Percentiles rank a stretch among this genome's conserved stretches.
Evolutionary conservation across 1,284 basidiomycete genomes (phyloP).

Genomic region (Malassezia slooffiae): DNA sequence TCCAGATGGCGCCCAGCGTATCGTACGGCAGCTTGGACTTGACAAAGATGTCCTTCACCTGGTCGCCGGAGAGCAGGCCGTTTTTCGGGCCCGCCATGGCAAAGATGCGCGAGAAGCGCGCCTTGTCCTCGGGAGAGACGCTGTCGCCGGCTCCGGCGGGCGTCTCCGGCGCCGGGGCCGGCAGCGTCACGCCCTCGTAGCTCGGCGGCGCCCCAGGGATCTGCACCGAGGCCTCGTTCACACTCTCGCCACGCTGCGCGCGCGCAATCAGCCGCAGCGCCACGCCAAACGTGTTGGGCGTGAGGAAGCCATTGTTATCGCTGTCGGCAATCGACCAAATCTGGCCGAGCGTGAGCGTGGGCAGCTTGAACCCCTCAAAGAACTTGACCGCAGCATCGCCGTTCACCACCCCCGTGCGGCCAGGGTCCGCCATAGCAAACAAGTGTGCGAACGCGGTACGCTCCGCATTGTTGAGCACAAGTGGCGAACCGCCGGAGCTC

Average conservation of each 20-base stretch:
- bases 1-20: slow-evolving; percentile 88
- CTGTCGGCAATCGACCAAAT: slow-evolving; percentile 89
- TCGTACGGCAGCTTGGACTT: slow-evolving; percentile 84
- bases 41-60: slow-evolving; percentile 82
- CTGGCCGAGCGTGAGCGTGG: slow-evolving; percentile 58
- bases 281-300: slow-evolving; percentile 54
- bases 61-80: slow-evolving; percentile 57
- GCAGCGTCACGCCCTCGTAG: slow-evolving; percentile 61
- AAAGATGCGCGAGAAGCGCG: slow-evolving; percentile 45
- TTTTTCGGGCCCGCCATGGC: slow-evolving; percentile 35
- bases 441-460: slow-evolving; percentile 37
- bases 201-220: slow-evolving; percentile 62
- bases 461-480: slow-evolving; percentile 21
- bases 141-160: slow-evolving; percentile 1
- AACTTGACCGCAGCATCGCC: slow-evolving; percentile 42
- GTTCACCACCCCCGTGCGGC: slow-evolving; percentile 34
- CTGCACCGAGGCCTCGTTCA: slow-evolving; percentile 49
- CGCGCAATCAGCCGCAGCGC: slow-evolving; percentile 82
- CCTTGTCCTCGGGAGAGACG: slow-evolving; percentile 40
- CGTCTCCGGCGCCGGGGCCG: slow-evolving; percentile 20
- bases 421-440: slow-evolving; percentile 38
- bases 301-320: slow-evolving; percentile 51
- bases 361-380: slow-evolving; percentile 39
- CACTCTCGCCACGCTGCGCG: slow-evolving; percentile 72
- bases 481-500: slow-evolving; percentile 1